Percentiles rank a stretch among this genome's conserved stretches.
Evolutionary conservation across 1,284 basidiomycete genomes (phyloP).

Genomic region (Vanrija humicola): DNA sequence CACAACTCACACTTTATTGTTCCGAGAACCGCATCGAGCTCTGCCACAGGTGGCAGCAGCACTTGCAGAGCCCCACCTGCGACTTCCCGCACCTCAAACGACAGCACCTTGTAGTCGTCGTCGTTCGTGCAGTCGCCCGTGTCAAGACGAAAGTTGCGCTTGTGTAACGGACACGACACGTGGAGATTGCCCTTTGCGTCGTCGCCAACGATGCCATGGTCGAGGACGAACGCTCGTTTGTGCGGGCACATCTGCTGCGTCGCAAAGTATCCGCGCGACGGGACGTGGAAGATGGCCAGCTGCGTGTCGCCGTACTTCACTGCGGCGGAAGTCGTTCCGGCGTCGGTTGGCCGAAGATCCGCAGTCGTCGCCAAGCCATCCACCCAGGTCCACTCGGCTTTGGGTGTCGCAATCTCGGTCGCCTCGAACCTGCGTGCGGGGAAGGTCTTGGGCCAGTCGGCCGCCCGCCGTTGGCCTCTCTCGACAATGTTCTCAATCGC

Average conservation of each 20-base stretch:
- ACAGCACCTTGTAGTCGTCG: constrained; percentile 60
- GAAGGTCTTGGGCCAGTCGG: constrained; percentile 64
- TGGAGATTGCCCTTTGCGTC: constrained; percentile 54
- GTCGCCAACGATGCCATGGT: constrained; percentile 64
- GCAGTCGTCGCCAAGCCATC: constrained; percentile 52
- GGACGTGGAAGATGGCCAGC: constrained; percentile 63
- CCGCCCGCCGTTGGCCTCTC: constrained; percentile 63
- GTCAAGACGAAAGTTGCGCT: constrained; percentile 63
- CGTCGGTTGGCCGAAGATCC: constrained; percentile 56
- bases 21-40: constrained; percentile 63
- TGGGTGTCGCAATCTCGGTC: constrained; percentile 43
- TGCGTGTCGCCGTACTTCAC: constrained; percentile 69
- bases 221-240: constrained; percentile 66
- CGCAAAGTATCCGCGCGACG: constrained; percentile 59
- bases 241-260: constrained; percentile 66
- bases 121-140: constrained; percentile 64
- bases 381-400: constrained; percentile 61
- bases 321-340: constrained; percentile 55
- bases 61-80: constrained; percentile 53
- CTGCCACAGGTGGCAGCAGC: constrained; percentile 57
- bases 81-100: constrained; percentile 60
- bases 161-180: constrained; percentile 56
- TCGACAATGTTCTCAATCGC: constrained; percentile 60
- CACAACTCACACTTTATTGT: constrained; percentile 52
- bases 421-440: constrained; percentile 21